phyloP scores from a whole-genome alignment of 75 land plant species.

The Larix kaempferi region DNA sequence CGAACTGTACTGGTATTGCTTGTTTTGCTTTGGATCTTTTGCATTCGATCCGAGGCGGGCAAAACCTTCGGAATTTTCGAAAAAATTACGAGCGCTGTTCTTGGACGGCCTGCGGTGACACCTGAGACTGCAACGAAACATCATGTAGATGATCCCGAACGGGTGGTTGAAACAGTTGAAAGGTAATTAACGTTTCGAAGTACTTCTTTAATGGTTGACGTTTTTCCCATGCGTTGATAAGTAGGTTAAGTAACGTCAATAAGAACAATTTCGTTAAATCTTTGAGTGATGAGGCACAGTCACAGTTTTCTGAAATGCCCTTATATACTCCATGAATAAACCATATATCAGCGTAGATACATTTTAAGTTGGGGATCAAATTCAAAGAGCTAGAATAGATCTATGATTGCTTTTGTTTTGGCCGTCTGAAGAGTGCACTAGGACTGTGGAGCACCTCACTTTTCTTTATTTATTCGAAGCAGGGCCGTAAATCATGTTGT shows the following conservation, averaged over 20 bases:
- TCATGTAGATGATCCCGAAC: not conserved
- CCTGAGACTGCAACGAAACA: not conserved
- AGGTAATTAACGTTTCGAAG: not conserved
- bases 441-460: too few species aligned
- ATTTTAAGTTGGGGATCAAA: not conserved
- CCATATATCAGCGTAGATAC: too few species aligned
- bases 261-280: not conserved
- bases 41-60: not conserved
- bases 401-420: too few species aligned
- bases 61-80: not conserved
- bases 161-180: not conserved
- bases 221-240: too few species aligned
- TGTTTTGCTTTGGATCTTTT: not conserved
- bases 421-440: too few species aligned
- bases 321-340: not conserved
- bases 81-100: not conserved
- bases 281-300: not conserved
- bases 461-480: too few species aligned
- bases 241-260: too few species aligned
- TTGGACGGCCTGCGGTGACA: too few species aligned
- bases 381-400: too few species aligned
- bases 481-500: too few species aligned
- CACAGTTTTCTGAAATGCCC: not conserved
- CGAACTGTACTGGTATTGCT: not conserved
- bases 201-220: not conserved